Conservation (phyloP, 2,329 filamentous ascomycete species). For the Cytospora paraplurivora region DNA sequence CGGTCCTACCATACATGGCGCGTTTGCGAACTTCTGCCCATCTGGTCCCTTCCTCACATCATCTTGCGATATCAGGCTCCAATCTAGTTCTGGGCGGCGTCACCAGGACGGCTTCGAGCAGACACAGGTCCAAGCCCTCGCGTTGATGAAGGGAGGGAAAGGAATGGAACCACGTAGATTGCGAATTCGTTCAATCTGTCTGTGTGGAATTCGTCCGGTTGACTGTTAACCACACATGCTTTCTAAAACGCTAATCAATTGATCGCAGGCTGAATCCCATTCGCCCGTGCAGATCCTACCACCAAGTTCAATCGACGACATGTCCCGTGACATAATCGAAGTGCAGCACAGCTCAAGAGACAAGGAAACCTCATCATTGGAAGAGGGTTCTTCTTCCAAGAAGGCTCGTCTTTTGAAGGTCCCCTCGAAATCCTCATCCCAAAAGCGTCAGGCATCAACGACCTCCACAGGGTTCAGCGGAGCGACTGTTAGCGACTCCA, state of each 20-base stretch:
- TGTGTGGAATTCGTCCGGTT: background rate
- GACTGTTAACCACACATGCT: conserved; percentile 8
- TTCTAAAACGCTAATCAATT: conserved; percentile 23
- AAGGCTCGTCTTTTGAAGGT: conserved; percentile 59
- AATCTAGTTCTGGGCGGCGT: background rate
- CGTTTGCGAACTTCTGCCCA: background rate
- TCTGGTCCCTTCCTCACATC: background rate
- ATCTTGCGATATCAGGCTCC: background rate
- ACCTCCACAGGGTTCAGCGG: conserved; percentile 63
- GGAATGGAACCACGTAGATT: background rate
- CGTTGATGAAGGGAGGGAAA: background rate
- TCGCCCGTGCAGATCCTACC: conserved; percentile 25
- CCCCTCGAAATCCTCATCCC: conserved; percentile 64
- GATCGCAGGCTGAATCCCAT: conserved; percentile 23
- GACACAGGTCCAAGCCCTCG: conserved; percentile 6
- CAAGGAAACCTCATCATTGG: conserved; percentile 44
- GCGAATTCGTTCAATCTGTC: background rate
- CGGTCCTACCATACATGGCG: background rate
- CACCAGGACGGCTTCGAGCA: background rate
- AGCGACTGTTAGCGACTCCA: conserved; percentile 58
- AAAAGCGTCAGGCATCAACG: conserved; percentile 60
- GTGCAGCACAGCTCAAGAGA: conserved; percentile 47
- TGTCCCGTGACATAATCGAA: conserved; percentile 41
- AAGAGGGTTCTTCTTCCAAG: conserved; percentile 48
- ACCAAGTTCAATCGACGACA: conserved; percentile 30